Evolutionary conservation across 1,284 basidiomycete genomes (phyloP), one percentile per base, ranked within the genome.

Genomic region (Pseudomicrostroma phylloplanum): DNA sequence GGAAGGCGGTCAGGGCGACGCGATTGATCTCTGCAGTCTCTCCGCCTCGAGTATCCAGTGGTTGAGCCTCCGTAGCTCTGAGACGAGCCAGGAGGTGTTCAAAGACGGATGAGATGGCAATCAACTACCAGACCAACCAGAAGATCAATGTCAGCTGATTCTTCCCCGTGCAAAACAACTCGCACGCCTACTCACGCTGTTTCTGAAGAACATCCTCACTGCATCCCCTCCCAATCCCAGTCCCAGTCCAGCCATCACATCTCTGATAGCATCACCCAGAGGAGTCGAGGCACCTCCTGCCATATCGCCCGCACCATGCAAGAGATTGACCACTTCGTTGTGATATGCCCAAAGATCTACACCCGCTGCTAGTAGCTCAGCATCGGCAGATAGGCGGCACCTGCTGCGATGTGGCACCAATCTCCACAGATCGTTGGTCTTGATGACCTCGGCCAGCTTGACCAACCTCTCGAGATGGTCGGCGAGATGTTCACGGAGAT

Each of bases 341-440:
- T 92, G 87, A 69, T 85, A 83, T 30, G 86, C 77, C 94, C 94
- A 98, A 19, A 97, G 82, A 46, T 90, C 88, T 62, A 87, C 85
- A 3, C 87, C 88, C 1, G 90, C 88, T 65, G 88, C 88, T 13
- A 96, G 82, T 70, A 91, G 90, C 81, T 97, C 92, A 1, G 91
- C 90, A 76, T 97, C 89, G n/a, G 84, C 85, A 26, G 87, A 87
- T 46, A 98, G 82, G 42, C 84, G 83, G 68, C 92, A 86, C 40
- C 91, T 85, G 60, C 87, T 86, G 42, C 83, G 80, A 81, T 90
- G 88, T 1, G 92, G 88, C 76, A 96, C 86, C 88, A 93, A 68
- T 40, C 66, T 66, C 11, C 75, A 53, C 30, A 70, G 71, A 3
- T 73, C 72, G 53, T 70, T 75, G 1, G 42, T 36, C 6, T 67